phyloP scores from a whole-genome alignment of 2,329 filamentous ascomycete species.

The Pseudogymnoascus sp. region DNA sequence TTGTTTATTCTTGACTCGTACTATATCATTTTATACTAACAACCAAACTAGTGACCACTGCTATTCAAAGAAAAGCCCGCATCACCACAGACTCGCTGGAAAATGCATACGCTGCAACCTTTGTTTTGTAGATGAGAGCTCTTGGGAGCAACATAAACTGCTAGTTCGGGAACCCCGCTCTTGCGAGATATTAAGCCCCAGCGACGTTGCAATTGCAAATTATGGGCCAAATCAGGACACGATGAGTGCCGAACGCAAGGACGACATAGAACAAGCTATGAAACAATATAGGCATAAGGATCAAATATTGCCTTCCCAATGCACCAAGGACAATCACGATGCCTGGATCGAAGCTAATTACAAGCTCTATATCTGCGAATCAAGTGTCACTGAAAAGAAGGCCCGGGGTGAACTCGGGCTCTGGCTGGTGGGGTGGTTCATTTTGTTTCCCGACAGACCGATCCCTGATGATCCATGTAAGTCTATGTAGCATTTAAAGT shows the following conservation, averaged over 20 bases:
- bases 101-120: not conserved
- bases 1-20: not conserved
- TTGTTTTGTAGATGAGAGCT: not conserved
- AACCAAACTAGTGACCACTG: not conserved
- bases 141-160: not conserved
- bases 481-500: not conserved
- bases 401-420: not conserved
- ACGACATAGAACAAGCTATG: not conserved
- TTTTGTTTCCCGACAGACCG: not conserved
- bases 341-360: not conserved
- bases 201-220: not conserved
- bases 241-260: not conserved
- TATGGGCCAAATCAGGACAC: not conserved
- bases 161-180: not conserved
- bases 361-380: not conserved
- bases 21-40: not conserved
- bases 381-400: not conserved
- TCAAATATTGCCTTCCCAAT: not conserved
- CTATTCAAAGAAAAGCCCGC: not conserved
- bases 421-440: not conserved
- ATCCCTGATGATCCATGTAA: not conserved
- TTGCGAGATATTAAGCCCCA: not conserved
- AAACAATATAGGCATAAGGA: not conserved
- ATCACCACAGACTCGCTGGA: not conserved
- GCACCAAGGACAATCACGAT: not conserved